Evolutionary conservation across 1,284 basidiomycete species (phyloP).

Genomic region (Mycena citricolor): DNA sequence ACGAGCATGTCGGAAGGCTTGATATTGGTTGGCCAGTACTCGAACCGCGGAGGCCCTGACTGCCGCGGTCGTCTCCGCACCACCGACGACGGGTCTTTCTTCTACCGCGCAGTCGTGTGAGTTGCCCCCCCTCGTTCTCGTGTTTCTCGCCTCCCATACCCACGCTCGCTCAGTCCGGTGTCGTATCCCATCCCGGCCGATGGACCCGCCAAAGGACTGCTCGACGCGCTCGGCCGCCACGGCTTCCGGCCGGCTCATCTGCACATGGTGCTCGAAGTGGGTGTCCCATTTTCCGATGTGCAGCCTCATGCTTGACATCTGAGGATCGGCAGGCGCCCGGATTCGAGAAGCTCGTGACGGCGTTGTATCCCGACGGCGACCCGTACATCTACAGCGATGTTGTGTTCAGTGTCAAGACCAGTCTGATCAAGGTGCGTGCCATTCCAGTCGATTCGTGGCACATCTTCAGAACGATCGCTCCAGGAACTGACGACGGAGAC

Average conservation of each 20-base stretch:
- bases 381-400: conserved; percentile 64
- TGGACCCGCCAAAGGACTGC: conserved; percentile 59
- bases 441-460: not conserved
- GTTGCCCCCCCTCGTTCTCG: conserved; percentile 17
- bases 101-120: conserved; percentile 71
- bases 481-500: conserved; percentile 52
- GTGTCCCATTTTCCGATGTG: not conserved
- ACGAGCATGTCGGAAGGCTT: no score
- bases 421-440: conserved; percentile 40
- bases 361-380: conserved; percentile 75
- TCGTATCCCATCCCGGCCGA: conserved; percentile 83
- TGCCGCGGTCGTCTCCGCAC: conserved; percentile 73
- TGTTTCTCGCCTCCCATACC: not conserved
- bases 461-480: conserved; percentile 1
- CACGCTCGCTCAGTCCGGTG: conserved; percentile 47
- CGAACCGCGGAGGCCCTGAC: conserved; percentile 60
- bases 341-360: conserved; percentile 71
- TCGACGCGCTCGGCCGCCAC: conserved; percentile 59
- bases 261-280: conserved; percentile 68
- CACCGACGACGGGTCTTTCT: conserved; percentile 64
- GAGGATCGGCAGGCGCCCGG: conserved; percentile 46
- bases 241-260: conserved; percentile 72
- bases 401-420: conserved; percentile 80
- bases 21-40: no score
- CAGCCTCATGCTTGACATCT: not conserved